Base-by-base conservation (phyloP, 1,284 basidiomycete genomes). In the Trametes versicolor region DNA sequence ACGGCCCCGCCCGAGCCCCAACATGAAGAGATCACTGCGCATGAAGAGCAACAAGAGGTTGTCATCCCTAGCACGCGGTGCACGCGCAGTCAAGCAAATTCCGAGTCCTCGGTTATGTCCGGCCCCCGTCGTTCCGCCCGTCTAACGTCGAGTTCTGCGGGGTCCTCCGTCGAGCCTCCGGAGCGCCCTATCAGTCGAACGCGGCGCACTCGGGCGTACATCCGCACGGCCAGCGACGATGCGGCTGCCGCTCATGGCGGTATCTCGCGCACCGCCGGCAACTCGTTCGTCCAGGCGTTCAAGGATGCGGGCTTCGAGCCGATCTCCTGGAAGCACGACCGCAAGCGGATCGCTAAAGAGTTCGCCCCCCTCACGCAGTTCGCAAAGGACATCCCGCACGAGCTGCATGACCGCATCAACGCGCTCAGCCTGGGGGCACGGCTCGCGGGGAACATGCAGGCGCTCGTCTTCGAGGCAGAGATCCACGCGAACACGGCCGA, bases 371-470 rank as follows among this genome's bases (percentile, higher is more conserved):
- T 66, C 41, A 61, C 66, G 23, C 53, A 67, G 52, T 62, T 66
- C n/a, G 73, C 77, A 17, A 67, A 71, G 57, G 73, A 79, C 45
- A 72, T 79, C 13, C 76, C 76, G 12, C 74, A 76, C 58, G 68
- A 73, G 23, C 58, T 79, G 3, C 74, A 75, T 51, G 77, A 79
- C 59, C 69, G 70, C 4, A 66, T 79, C 60, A 79, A 78, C 58
- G 59, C 71, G 0, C 55, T 78, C 32, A 43, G 54, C 15, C 58
- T 62, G 0, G 27, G 48, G 1, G 63, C 69, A 21, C 66, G 73
- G 15, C 71, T 65, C n/a, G 71, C 66, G 13, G 70, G 70, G 36
- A 68, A 70, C 50, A 70, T 75, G 68, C 75, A 75, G 51, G 72
- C 70, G n/a, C 66, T 64, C 32, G 60, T 79, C 29, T 77, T 80